A percentile compares a stretch with the other conserved stretches of the same genome.
phyloP scores from a whole-genome alignment of 2,329 filamentous ascomycete species.

The Thelonectria rubi region DNA sequence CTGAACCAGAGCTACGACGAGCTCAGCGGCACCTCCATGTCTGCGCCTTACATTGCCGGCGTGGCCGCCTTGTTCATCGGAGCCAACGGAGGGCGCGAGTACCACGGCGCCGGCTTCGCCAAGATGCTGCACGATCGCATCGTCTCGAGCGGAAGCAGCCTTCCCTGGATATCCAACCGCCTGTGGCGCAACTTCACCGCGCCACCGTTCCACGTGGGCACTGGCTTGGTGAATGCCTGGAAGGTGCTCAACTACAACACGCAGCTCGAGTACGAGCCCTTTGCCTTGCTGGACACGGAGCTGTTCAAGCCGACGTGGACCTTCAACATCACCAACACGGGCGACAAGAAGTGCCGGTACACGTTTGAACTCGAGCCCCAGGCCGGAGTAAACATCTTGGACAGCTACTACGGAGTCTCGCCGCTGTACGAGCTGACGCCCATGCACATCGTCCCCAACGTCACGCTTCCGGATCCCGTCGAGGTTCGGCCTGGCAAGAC shows the following conservation, averaged over 20 bases:
- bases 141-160: conserved; percentile 46
- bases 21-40: conserved; percentile 65
- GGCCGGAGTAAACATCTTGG: conserved; percentile 50
- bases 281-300: conserved; percentile 60
- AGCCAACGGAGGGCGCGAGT: conserved; percentile 51
- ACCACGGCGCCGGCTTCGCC: conserved; percentile 49
- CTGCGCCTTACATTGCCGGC: conserved; percentile 62
- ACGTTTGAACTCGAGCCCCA: conserved; percentile 52
- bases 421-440: conserved; percentile 43
- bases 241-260: conserved; percentile 54
- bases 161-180: conserved; percentile 43
- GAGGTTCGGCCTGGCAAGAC: conserved; percentile 44
- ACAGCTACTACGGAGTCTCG: conserved; percentile 43
- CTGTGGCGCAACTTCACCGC: conserved; percentile 40
- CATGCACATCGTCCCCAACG: conserved; percentile 40
- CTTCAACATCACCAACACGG: conserved; percentile 56
- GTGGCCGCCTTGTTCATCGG: conserved; percentile 58
- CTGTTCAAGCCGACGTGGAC: conserved; percentile 50
- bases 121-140: conserved; percentile 47
- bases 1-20: conserved; percentile 54
- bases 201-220: conserved; percentile 54
- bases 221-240: conserved; percentile 57
- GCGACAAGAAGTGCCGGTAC: conserved; percentile 51
- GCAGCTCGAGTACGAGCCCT: conserved; percentile 51
- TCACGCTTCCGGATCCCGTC: conserved; percentile 42